These are phyloP conservation scores for Calocybe cyanea DNA, from an alignment of 768 basidiomycete genomes.

Conservation along the genomic window DNA sequence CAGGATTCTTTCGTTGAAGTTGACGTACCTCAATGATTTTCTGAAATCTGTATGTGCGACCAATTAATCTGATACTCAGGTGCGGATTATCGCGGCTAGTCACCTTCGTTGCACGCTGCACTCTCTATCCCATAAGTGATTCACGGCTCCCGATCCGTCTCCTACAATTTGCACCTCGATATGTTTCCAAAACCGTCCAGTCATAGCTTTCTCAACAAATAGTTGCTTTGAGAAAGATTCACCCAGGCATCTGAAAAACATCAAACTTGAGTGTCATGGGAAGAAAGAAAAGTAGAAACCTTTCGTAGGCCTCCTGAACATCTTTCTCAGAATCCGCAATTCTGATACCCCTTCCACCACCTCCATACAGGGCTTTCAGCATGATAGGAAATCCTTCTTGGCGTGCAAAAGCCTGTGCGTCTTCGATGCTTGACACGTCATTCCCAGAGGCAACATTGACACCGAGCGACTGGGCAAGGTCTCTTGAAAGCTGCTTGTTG, in stretches of 20 bases:
- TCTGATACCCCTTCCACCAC: slow-evolving; percentile 88
- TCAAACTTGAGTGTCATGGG: background rate
- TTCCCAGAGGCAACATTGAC: slow-evolving; percentile 28
- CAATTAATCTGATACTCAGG: background rate
- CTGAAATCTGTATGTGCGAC: slow-evolving; percentile 44
- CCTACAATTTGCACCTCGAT: slow-evolving; percentile 87
- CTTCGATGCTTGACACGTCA: slow-evolving; percentile 21
- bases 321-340: slow-evolving; percentile 70
- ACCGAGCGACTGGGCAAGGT: slow-evolving; percentile 26
- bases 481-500: slow-evolving; percentile 34
- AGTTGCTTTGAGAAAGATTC: slow-evolving; percentile 43
- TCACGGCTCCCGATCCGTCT: slow-evolving; percentile 71
- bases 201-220: slow-evolving; percentile 84
- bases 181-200: slow-evolving; percentile 71
- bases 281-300: slow-evolving; percentile 23
- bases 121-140: slow-evolving; percentile 88
- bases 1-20: background rate
- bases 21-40: slow-evolving; percentile 76
- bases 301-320: slow-evolving; percentile 72
- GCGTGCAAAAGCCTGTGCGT: slow-evolving; percentile 25
- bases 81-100: background rate
- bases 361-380: slow-evolving; percentile 90
- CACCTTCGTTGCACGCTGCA: slow-evolving; percentile 88
- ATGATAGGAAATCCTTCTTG: slow-evolving; percentile 52
- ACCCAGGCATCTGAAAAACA: slow-evolving; percentile 27